Percentiles rank a stretch among this genome's conserved stretches.
phyloP scores from a whole-genome alignment of 2,329 filamentous ascomycete genomes.

The Emergomyces orientalis region DNA sequence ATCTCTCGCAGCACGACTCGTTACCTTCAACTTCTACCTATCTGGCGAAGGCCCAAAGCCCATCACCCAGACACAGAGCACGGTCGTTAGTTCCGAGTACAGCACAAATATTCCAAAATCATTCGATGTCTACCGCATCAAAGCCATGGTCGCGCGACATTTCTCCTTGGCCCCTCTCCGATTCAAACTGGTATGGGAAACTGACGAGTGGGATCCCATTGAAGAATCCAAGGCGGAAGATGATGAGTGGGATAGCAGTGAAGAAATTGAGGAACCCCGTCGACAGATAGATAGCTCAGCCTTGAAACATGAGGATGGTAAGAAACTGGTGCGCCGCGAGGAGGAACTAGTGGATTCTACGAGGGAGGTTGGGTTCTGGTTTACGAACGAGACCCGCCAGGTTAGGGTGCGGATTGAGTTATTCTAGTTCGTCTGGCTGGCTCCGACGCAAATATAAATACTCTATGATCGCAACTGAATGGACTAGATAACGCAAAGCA shows the following conservation, averaged over 20 bases:
- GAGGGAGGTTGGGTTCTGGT: slow-evolving; percentile 70
- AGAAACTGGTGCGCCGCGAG: slow-evolving; percentile 65
- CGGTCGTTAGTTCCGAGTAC: background rate
- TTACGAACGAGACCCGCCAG: slow-evolving; percentile 56
- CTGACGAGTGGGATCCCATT: slow-evolving; percentile 79
- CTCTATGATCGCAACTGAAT: background rate
- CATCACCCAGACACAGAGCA: slow-evolving; percentile 16
- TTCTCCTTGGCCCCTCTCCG: slow-evolving; percentile 56
- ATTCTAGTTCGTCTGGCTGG: slow-evolving; percentile 4
- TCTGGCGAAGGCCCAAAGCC: slow-evolving; percentile 8
- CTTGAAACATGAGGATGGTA: slow-evolving; percentile 27
- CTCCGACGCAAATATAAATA: background rate
- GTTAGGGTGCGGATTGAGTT: slow-evolving; percentile 62
- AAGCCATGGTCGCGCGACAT: slow-evolving; percentile 65
- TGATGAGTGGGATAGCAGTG: slow-evolving; percentile 42
- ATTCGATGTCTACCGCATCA: slow-evolving; percentile 71
- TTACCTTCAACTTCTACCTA: slow-evolving; percentile 54
- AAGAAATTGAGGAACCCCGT: slow-evolving; percentile 39
- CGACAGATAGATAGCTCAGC: slow-evolving; percentile 19
- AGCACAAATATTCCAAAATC: slow-evolving; percentile 58
- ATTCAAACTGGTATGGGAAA: slow-evolving; percentile 72
- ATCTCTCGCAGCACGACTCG: slow-evolving; percentile 70
- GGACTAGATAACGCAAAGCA: background rate
- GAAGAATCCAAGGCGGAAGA: slow-evolving; percentile 53
- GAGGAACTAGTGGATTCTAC: slow-evolving; percentile 72